A percentile compares a stretch with the other conserved stretches of the same genome.
Conservation (phyloP, 2,329 filamentous ascomycete genomes). For the Cercospora canescens region DNA sequence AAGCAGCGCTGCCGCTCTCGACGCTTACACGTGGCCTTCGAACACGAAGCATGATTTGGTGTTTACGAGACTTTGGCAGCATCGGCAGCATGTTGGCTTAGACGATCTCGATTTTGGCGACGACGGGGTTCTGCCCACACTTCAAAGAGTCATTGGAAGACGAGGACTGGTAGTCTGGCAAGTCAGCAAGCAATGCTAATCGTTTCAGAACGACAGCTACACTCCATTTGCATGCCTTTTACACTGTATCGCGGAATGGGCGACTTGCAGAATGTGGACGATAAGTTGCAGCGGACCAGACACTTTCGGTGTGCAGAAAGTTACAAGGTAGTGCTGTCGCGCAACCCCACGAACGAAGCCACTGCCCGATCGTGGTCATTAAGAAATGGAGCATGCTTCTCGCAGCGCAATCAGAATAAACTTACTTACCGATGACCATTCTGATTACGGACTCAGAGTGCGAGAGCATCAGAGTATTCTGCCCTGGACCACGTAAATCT, state of each 20-base stretch:
- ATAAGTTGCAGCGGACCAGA: no score
- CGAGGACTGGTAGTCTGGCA: slow-evolving; percentile 49
- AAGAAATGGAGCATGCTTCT: no score
- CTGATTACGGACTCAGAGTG: no score
- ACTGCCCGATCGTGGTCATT: no score
- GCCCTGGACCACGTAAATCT: no score
- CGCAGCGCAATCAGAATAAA: neutral
- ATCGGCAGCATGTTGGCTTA: slow-evolving; percentile 69
- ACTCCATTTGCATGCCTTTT: no score
- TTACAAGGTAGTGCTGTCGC: no score
- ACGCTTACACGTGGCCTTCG: slow-evolving; percentile 46
- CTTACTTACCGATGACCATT: neutral
- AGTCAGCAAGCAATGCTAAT: slow-evolving; percentile 41
- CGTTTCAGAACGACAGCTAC: neutral
- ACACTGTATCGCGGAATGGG: no score
- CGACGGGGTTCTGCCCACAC: slow-evolving; percentile 72
- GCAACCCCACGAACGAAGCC: no score
- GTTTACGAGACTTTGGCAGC: slow-evolving; percentile 70
- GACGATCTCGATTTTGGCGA: slow-evolving; percentile 79
- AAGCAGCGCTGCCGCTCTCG: slow-evolving; percentile 68
- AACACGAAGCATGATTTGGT: slow-evolving; percentile 29
- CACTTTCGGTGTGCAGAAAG: no score
- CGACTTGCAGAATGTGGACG: no score
- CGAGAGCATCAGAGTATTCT: no score
- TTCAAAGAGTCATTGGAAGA: slow-evolving; percentile 59